Evolutionary conservation across 2,329 filamentous ascomycete species (phyloP), one percentile per base, ranked within the genome.

Genomic region (Aspergillus cejpii): DNA sequence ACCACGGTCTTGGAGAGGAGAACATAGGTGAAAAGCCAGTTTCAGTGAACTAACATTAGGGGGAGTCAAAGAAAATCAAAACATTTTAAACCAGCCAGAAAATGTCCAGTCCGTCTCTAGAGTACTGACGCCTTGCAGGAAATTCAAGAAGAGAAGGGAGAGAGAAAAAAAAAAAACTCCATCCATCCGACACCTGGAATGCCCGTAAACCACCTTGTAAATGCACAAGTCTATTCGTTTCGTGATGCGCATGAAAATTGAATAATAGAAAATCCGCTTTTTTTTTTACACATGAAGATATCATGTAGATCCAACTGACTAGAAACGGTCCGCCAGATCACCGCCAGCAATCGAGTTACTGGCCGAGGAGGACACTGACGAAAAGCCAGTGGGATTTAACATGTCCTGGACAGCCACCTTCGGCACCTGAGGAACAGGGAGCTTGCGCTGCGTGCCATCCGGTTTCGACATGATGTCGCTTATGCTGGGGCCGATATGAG

Each of bases 401-500:
- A 96, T 76, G 58, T 96, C 91, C 57, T 91, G 85, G 4, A 94
- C 84, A 2, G 85, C 85, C 34, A 94, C 85, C 66, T 92, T 92
- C 44, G 88, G 87, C 2, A 90, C 79, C 68, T 91, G 87, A 5
- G 89, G 89, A 12, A 95, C 86, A 0, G 91, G 91, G 14, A 97
- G 75, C 68, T 97, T 97, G 57, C 91, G 77, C 70, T 92, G 87
- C 19, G 85, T 84, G 28, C 88, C 88, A 52, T 96, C 90, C 1
- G 88, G 79, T 55, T 85, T 84, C 61, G 85, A 88, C 73, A 97
- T 92, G 61, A 97, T 97, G 65, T 97, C 91, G 47, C 83, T 86
- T 57, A 97, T 83, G 29, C 87, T 85, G 46, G 94, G 79, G 31
- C 89, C 89, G 44, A 75, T 79, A 56, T 78, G 73, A 44, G 75